These are phyloP conservation scores for Trichoderma oligosporum DNA, from an alignment of 2,329 filamentous ascomycete species.

Conservation along the genomic window DNA sequence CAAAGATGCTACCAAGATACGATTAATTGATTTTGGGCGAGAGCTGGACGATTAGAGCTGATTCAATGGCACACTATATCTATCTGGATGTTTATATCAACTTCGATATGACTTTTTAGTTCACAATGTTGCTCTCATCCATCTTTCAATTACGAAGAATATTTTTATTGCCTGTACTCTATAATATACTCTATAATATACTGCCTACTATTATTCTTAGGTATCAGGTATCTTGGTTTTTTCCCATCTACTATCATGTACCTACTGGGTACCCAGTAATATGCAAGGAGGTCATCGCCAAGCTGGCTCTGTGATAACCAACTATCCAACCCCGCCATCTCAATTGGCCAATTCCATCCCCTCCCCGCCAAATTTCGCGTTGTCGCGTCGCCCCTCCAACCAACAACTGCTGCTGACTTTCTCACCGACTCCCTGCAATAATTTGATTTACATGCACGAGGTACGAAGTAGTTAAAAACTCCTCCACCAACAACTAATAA, in stretches of 20 bases:
- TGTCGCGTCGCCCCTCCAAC: conserved; percentile 29
- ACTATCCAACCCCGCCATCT: conserved; percentile 23
- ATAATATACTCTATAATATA: too few relatives aligned
- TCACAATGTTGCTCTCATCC: too few relatives aligned
- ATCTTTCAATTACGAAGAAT: too few relatives aligned
- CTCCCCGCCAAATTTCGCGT: conserved; percentile 19
- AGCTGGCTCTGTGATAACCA: conserved; percentile 19
- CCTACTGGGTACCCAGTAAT: neutral
- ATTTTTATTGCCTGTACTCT: neutral
- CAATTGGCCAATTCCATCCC: conserved; percentile 30
- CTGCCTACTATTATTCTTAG: too few relatives aligned
- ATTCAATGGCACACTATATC: too few relatives aligned
- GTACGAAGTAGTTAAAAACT: too few relatives aligned
- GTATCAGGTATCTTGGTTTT: neutral
- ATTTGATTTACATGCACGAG: neutral
- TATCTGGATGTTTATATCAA: too few relatives aligned
- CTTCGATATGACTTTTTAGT: too few relatives aligned
- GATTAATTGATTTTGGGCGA: conserved; percentile 61
- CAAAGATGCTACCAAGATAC: conserved; percentile 56
- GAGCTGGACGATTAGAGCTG: conserved; percentile 52
- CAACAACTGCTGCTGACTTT: neutral
- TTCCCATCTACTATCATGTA: too few relatives aligned
- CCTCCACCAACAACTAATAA: too few relatives aligned
- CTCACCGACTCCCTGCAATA: conserved; percentile 9
- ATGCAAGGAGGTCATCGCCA: conserved; percentile 6